Percentiles rank a stretch among this genome's conserved stretches.
phyloP scores from a whole-genome alignment of 1,284 basidiomycete genomes.

The Wolfiporia cocos region DNA sequence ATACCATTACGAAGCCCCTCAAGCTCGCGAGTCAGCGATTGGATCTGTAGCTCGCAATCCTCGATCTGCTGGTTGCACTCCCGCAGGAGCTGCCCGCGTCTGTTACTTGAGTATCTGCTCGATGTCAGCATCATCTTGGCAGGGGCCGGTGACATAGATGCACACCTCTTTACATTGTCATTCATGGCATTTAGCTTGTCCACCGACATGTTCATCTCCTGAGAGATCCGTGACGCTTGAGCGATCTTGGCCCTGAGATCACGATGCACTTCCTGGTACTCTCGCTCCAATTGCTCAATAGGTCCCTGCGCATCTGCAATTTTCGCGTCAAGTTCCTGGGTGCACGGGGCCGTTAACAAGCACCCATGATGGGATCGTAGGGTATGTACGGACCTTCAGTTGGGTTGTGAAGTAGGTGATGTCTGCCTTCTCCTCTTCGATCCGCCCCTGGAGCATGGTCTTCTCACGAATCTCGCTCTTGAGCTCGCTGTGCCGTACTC shows the following conservation, averaged over 20 bases:
- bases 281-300: conserved; percentile 60
- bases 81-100: conserved; percentile 55
- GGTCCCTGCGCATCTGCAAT: conserved; percentile 62
- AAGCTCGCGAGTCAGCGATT: conserved; percentile 47
- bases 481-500: conserved; percentile 58
- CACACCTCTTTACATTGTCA: conserved; percentile 60
- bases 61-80: conserved; percentile 60
- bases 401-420: conserved; percentile 29
- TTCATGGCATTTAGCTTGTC: conserved; percentile 61
- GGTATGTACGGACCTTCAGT: conserved; percentile 18
- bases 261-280: conserved; percentile 47
- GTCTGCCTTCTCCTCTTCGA: conserved; percentile 59
- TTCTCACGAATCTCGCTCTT: conserved; percentile 60
- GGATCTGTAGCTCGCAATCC: conserved; percentile 54
- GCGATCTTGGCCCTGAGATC: conserved; percentile 46
- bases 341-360: conserved; percentile 6
- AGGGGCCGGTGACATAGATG: too few species aligned
- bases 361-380: too few species aligned
- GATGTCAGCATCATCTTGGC: conserved; percentile 1
- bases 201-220: conserved; percentile 60
- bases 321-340: conserved; percentile 61
- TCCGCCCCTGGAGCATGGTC: conserved; percentile 50
- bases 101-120: conserved; percentile 68
- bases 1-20: conserved; percentile 50
- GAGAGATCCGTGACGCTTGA: conserved; percentile 47